Evolutionary conservation across 1,284 basidiomycete genomes (phyloP).

Genomic region (Boletus sp.): DNA sequence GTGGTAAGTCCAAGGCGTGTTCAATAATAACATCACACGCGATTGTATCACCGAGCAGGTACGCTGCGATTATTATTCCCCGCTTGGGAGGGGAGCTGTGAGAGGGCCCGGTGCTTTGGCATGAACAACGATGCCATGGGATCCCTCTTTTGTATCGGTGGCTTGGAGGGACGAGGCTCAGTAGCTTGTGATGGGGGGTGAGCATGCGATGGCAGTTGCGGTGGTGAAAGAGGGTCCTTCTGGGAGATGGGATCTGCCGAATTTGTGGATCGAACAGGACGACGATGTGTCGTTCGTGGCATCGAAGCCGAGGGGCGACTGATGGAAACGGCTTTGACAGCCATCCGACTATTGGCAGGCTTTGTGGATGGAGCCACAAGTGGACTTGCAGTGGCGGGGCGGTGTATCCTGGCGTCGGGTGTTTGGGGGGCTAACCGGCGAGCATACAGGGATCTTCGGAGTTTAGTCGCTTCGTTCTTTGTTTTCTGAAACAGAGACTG

Average conservation of each 20-base stretch:
- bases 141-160: slow-evolving; percentile 54
- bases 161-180: slow-evolving; percentile 33
- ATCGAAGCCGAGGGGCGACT: slow-evolving; percentile 28
- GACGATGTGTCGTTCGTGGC: slow-evolving; percentile 11
- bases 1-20: slow-evolving; percentile 1
- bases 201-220: slow-evolving; percentile 14
- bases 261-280: slow-evolving; percentile 14
- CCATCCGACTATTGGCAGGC: slow-evolving; percentile 37
- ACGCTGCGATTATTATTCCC: slow-evolving; percentile 19
- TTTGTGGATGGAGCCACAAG: slow-evolving; percentile 36
- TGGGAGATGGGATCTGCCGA: slow-evolving; percentile 10
- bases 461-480: slow-evolving; percentile 60
- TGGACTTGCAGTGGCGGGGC: slow-evolving; percentile 36
- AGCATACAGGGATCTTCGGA: slow-evolving; percentile 60
- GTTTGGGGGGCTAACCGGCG: slow-evolving; percentile 51
- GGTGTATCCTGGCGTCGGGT: slow-evolving; percentile 45
- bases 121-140: slow-evolving; percentile 68
- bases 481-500: slow-evolving; percentile 77
- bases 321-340: slow-evolving; percentile 43
- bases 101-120: slow-evolving; percentile 68
- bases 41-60: slow-evolving; percentile 24
- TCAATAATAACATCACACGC: neutral
- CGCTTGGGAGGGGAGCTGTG: slow-evolving; percentile 49
- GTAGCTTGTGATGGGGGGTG: slow-evolving; percentile 16
- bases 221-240: slow-evolving; percentile 18